Conservation (phyloP, 345 rosid genomes). For the Sisymbrium altissimum region DNA sequence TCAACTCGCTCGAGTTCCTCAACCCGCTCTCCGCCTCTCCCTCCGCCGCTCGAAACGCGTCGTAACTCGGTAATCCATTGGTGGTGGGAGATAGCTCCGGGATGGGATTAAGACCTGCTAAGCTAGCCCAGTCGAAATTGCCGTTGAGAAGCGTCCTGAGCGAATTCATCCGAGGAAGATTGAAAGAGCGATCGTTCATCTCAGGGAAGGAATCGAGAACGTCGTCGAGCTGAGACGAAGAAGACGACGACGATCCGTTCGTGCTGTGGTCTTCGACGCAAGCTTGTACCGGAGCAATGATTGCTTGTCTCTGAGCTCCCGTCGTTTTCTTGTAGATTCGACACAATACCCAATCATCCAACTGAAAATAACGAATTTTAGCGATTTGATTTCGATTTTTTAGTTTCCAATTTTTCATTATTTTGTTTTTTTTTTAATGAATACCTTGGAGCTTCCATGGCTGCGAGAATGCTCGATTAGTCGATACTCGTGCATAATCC, state of each 20-base stretch:
- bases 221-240: constrained; percentile 77
- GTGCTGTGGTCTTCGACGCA: constrained; percentile 60
- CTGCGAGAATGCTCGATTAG: constrained; percentile 50
- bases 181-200: constrained; percentile 47
- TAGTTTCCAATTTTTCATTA: not conserved
- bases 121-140: constrained; percentile 76
- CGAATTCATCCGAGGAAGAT: constrained; percentile 50
- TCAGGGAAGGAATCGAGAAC: constrained; percentile 68
- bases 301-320: constrained; percentile 47
- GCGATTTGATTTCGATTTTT: not conserved
- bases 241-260: constrained; percentile 53
- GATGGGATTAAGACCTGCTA: constrained; percentile 50
- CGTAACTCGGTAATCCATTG: constrained; percentile 37
- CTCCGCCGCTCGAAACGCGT: constrained; percentile 43
- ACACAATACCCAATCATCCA: constrained; percentile 96
- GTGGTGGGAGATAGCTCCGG: constrained; percentile 44
- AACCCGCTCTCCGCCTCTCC: constrained; percentile 76
- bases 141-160: constrained; percentile 45
- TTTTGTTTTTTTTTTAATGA: not conserved
- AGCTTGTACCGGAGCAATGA: constrained; percentile 25
- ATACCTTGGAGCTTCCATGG: constrained; percentile 72
- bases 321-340: constrained; percentile 85
- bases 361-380: constrained; percentile 33
- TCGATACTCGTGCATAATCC: constrained; percentile 99
- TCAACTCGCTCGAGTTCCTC: constrained; percentile 37